phyloP scores from a whole-genome alignment of 352 stramenopile species.

The Bremia lactucae region DNA sequence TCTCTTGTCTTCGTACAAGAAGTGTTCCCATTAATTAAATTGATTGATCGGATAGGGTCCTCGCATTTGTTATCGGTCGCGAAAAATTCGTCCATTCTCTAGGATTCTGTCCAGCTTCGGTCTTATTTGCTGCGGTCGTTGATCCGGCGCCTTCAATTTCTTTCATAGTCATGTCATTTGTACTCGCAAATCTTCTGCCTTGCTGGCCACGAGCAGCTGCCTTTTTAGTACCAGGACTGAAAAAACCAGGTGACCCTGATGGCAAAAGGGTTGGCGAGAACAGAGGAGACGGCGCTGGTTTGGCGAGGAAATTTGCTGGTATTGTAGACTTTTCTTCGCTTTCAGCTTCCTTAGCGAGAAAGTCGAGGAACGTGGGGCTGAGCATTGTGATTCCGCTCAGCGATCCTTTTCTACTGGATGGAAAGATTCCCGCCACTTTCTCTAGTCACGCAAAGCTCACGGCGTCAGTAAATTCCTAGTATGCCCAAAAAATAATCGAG shows the following conservation, averaged over 20 bases:
- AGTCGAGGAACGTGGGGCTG: conserved; percentile 70
- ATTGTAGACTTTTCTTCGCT: conserved; percentile 47
- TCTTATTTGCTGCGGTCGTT: neutral
- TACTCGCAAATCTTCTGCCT: conserved; percentile 12
- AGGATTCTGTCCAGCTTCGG: conserved; percentile 21
- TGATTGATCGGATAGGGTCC: conserved; percentile 11
- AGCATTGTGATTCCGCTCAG: conserved; percentile 33
- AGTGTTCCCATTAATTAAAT: conserved; percentile 12
- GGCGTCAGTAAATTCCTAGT: conserved; percentile 7
- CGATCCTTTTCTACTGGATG: conserved; percentile 16
- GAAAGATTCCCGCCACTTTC: conserved; percentile 6
- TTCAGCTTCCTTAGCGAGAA: conserved; percentile 35
- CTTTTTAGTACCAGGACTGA: conserved; percentile 22
- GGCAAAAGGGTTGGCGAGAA: conserved; percentile 25
- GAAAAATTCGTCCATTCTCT: conserved; percentile 64
- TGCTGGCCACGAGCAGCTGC: conserved; percentile 13
- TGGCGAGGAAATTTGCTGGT: conserved; percentile 21
- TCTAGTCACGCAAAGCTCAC: conserved; percentile 14
- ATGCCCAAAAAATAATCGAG: no score
- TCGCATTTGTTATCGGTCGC: conserved; percentile 63
- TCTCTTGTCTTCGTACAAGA: conserved; percentile 2
- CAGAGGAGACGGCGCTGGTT: conserved; percentile 26
- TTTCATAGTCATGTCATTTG: conserved; percentile 12
- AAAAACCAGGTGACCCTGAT: conserved; percentile 18
- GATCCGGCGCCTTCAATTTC: conserved; percentile 10